Percentiles rank a stretch among this genome's conserved stretches.
phyloP scores from a whole-genome alignment of 495 filamentous ascomycete species.

The Letharia columbiana region DNA sequence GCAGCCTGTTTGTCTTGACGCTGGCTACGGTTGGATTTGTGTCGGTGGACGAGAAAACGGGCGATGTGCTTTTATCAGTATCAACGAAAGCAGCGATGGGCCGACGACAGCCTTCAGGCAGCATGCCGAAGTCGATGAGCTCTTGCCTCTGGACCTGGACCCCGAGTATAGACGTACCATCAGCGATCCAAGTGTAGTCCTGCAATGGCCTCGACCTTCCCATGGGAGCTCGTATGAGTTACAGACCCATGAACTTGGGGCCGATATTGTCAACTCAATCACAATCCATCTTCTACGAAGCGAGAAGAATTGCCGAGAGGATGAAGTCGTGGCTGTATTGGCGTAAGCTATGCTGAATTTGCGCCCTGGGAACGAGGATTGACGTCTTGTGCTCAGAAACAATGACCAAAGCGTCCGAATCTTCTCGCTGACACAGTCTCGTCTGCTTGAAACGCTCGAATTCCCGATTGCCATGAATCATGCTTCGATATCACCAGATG shows the following conservation, averaged over 20 bases:
- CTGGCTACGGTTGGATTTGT: constrained; percentile 79
- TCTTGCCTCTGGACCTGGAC: constrained; percentile 51
- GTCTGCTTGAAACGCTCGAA: constrained; percentile 55
- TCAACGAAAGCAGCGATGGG: constrained; percentile 21
- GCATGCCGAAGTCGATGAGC: constrained; percentile 49
- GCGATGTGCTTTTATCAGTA: constrained; percentile 66
- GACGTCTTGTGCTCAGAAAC: constrained; percentile 43
- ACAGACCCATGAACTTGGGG: constrained; percentile 45
- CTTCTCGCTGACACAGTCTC: constrained; percentile 57
- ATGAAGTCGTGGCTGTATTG: constrained; percentile 57
- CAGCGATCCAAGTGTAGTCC: constrained; percentile 1
- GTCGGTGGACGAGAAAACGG: constrained; percentile 75
- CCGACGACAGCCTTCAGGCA: constrained; percentile 31
- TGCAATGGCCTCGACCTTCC: constrained; percentile 12
- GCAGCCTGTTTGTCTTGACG: constrained; percentile 72
- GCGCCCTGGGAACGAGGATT: constrained; percentile 14
- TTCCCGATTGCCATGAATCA: constrained; percentile 84
- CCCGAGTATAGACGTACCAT: constrained; percentile 23
- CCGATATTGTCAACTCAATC: constrained; percentile 62
- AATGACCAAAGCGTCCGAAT: constrained; percentile 83
- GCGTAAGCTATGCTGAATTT: constrained; percentile 34
- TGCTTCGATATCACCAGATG: constrained; percentile 84
- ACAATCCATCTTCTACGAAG: constrained; percentile 54
- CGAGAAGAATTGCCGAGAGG: constrained; percentile 37
- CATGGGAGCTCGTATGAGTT: constrained; percentile 37